Evolutionary conservation across 345 rosid genomes (phyloP).

Genomic region (Eutrema yunnanense): DNA sequence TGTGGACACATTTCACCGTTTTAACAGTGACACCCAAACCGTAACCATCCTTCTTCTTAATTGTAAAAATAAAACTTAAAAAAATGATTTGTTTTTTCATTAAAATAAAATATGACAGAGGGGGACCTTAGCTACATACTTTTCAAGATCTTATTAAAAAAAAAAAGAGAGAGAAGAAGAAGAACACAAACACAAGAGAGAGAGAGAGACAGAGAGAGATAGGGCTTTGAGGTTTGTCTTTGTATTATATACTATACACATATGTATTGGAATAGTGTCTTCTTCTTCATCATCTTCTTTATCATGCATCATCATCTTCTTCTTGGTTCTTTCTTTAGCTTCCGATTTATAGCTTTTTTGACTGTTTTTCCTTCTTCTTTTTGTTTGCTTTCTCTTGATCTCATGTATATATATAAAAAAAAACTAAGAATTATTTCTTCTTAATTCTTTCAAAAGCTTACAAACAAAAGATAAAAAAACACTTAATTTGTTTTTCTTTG

Average conservation of each 20-base stretch:
- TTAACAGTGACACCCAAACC: slow-evolving; percentile 35
- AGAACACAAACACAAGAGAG: slow-evolving; percentile 21
- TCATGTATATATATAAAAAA: slow-evolving; percentile 6
- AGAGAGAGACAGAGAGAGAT: slow-evolving; percentile 20
- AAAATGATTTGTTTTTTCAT: neutral
- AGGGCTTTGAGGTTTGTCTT: slow-evolving; percentile 36
- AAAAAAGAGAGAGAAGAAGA: neutral
- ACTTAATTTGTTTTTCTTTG: slow-evolving; percentile 21
- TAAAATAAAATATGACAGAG: neutral
- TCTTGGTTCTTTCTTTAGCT: slow-evolving; percentile 31
- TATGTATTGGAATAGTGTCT: slow-evolving; percentile 10
- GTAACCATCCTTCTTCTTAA: slow-evolving; percentile 26
- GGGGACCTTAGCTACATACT: slow-evolving; percentile 22
- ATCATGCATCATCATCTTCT: slow-evolving; percentile 46
- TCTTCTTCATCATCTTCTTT: slow-evolving; percentile 20
- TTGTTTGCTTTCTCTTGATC: slow-evolving; percentile 50
- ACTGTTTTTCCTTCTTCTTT: neutral
- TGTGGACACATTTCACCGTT: slow-evolving; percentile 50
- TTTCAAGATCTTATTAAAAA: slow-evolving; percentile 22
- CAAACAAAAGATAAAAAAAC: slow-evolving; percentile 22
- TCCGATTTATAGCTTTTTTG: slow-evolving; percentile 27
- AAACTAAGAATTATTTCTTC: slow-evolving; percentile 1
- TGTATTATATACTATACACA: slow-evolving; percentile 7
- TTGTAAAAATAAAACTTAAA: neutral
- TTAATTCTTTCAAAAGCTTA: slow-evolving; percentile 20